phyloP scores from a whole-genome alignment of 2,329 filamentous ascomycete genomes.

The Alternaria dauci region DNA sequence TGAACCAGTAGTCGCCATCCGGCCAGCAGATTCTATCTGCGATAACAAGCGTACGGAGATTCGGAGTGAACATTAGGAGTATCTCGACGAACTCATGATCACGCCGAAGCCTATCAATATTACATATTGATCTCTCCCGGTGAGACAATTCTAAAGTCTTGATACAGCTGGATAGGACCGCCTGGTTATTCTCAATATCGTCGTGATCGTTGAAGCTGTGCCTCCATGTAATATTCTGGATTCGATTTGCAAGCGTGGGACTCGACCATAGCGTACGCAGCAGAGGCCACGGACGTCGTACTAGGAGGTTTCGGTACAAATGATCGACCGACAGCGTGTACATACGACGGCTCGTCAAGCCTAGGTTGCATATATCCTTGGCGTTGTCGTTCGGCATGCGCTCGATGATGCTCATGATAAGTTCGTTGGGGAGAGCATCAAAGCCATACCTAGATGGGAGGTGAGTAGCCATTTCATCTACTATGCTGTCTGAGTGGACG shows the following conservation, averaged over 20 bases:
- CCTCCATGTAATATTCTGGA: constrained; percentile 10
- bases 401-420: constrained; percentile 14
- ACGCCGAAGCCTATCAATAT: neutral
- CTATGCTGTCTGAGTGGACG: neutral
- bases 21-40: constrained; percentile 6
- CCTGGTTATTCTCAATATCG: neutral
- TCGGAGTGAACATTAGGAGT: constrained; percentile 8
- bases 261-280: neutral
- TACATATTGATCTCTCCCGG: neutral
- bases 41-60: constrained; percentile 6
- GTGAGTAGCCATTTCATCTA: constrained; percentile 4
- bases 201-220: neutral
- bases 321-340: constrained; percentile 11
- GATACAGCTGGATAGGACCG: neutral
- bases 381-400: constrained; percentile 7
- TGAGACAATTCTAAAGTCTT: neutral
- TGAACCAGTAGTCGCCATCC: constrained; percentile 9
- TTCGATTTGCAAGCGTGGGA: constrained; percentile 5
- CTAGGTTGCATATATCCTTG: constrained; percentile 7
- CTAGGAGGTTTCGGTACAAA: constrained; percentile 5
- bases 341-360: constrained; percentile 13
- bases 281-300: constrained; percentile 13
- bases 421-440: constrained; percentile 9
- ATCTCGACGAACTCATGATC: constrained; percentile 6
- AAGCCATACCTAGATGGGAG: neutral